These are phyloP conservation scores for Penicillium goetzii DNA, from an alignment of 495 filamentous ascomycete species.

Conservation along the genomic window DNA sequence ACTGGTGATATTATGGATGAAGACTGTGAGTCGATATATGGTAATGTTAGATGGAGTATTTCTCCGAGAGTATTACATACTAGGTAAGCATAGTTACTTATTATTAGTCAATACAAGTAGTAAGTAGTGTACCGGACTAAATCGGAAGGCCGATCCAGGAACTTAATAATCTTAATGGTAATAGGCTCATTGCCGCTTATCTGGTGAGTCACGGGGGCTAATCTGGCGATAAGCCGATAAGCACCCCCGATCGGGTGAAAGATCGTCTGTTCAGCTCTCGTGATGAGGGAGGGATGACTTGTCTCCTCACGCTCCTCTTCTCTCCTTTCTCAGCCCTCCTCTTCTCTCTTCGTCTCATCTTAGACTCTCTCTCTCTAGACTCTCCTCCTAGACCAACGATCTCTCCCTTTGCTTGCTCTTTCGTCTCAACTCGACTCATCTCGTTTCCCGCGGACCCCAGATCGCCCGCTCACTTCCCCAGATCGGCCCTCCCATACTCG, in stretches of 20 bases:
- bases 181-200: not conserved
- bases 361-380: constrained; percentile 4
- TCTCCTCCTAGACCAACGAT: not conserved
- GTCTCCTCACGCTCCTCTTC: constrained; percentile 6
- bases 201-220: constrained; percentile 6
- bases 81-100: no score
- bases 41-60: no score
- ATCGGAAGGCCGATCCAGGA: not conserved
- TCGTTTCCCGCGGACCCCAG: constrained; percentile 2
- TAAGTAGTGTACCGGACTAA: not conserved
- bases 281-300: constrained; percentile 20
- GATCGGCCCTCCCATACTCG: constrained; percentile 14
- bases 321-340: not conserved
- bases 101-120: no score
- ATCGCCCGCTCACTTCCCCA: constrained; percentile 13
- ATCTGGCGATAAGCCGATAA: not conserved
- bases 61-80: no score
- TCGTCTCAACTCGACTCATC: not conserved
- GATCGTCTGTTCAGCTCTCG: constrained; percentile 17
- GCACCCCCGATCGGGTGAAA: constrained; percentile 10
- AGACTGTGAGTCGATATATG: no score
- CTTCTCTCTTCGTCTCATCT: not conserved
- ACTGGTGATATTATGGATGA: not conserved
- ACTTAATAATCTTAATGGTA: not conserved
- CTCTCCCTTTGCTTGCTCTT: not conserved